Evolutionary conservation across 257 asterid genomes (phyloP), one percentile per base, ranked within the genome.

Genomic region (Capsicum rhomboideum): DNA sequence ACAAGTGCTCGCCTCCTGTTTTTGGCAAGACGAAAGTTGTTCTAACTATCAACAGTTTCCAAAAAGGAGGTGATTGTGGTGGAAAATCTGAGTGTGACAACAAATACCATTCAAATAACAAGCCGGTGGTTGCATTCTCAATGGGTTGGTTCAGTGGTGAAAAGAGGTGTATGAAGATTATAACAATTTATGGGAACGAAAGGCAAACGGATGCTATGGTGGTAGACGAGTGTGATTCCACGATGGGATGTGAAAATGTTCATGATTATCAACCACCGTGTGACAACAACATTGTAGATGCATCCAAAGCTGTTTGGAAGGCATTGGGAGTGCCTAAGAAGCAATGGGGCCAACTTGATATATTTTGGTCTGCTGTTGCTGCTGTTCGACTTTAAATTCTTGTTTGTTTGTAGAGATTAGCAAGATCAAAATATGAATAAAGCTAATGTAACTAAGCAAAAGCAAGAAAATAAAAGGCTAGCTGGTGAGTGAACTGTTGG

Each of bases 21-120:
- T 56, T 85, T 3, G 72, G 44, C 26, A 61, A 63, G 18, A 89
- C 91, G 0, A 88, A 80, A 13, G 95, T 90, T 6, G 87, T 87
- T 74, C 86, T 89, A 6, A 90, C 95, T 0, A 77, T 89, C 46
- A 90, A 91, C 17, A 85, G 92, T 28, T 89, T 91, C n/a, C 85
- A 87, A 82, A 78, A 88, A 54, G 90, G 91, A 0, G 86, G 83
- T 9, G 93, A 90, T 29, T 92, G 94, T 2, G 91, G 95, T 2
- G 92, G 90, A 31, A 67, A 67, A 67, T 7, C 90, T 89, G 89
- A 85, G 56, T 90, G 94, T 16, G 91, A 90, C 83, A 58, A 80
- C 37, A 82, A 90, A 12, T 91, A 82, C 86, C 94, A 90, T 79
- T 87, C 91, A 0, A 87, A 91, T 28, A 54, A 86, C 71, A 85